These are phyloP conservation scores for Colletotrichum sp. DNA, from an alignment of 2,329 filamentous ascomycete genomes.

Conservation along the genomic window DNA sequence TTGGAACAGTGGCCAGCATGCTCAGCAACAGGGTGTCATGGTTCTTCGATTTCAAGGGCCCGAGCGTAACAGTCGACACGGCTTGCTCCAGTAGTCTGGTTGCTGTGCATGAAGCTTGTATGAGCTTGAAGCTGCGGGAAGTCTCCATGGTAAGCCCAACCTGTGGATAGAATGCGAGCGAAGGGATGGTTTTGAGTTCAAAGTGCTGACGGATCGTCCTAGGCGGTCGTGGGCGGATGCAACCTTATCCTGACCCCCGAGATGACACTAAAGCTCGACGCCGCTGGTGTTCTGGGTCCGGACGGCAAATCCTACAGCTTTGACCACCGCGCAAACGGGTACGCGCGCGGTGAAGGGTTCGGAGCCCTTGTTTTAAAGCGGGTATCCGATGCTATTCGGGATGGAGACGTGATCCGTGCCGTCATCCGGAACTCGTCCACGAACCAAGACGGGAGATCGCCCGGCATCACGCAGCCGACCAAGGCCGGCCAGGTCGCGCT, in stretches of 20 bases:
- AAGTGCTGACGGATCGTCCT: constrained; percentile 42
- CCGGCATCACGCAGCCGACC: constrained; percentile 40
- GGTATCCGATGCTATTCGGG: constrained; percentile 48
- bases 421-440: constrained; percentile 39
- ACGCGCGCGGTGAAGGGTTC: constrained; percentile 50
- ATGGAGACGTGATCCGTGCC: constrained; percentile 42
- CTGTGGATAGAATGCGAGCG: background rate
- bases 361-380: constrained; percentile 55
- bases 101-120: constrained; percentile 34
- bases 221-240: constrained; percentile 29
- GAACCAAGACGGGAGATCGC: constrained; percentile 48
- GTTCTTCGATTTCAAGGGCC: constrained; percentile 37
- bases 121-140: constrained; percentile 22
- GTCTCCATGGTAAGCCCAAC: constrained; percentile 18
- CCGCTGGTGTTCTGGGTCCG: constrained; percentile 25
- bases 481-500: constrained; percentile 34
- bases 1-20: constrained; percentile 33
- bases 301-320: constrained; percentile 37
- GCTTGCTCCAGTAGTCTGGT: constrained; percentile 41
- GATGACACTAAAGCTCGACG: constrained; percentile 10
- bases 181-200: background rate
- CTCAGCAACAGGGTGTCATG: constrained; percentile 41
- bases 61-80: constrained; percentile 41
- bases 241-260: constrained; percentile 25
- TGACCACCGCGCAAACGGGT: constrained; percentile 36